phyloP scores from a whole-genome alignment of 768 basidiomycete genomes.

The Agaricus subrufescens region DNA sequence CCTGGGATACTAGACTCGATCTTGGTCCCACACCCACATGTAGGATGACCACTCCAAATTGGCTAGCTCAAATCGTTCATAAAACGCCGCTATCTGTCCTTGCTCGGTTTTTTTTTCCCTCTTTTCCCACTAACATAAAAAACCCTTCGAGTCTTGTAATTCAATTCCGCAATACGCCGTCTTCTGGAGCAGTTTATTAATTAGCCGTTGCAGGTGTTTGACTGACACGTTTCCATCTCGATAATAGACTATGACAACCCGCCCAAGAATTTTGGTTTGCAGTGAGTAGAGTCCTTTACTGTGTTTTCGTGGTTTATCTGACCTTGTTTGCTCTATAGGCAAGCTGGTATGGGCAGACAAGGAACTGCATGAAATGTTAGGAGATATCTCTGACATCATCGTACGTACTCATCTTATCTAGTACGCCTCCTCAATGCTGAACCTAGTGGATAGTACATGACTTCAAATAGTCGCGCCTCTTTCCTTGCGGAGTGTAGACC shows the following conservation, averaged over 20 bases:
- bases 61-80: too few relatives aligned
- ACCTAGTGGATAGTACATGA: conserved; percentile 28
- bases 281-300: conserved; percentile 19
- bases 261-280: conserved; percentile 29
- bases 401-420: conserved; percentile 40
- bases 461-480: conserved; percentile 58
- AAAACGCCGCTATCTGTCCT: too few relatives aligned
- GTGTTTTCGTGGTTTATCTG: background rate
- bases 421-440: background rate
- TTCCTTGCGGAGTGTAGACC: conserved; percentile 62
- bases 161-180: background rate
- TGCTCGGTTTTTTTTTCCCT: too few relatives aligned
- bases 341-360: conserved; percentile 79
- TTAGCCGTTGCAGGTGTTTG: conserved; percentile 8
- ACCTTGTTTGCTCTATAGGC: conserved; percentile 31
- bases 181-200: background rate
- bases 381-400: conserved; percentile 66
- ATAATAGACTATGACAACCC: conserved; percentile 22
- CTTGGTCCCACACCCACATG: too few relatives aligned
- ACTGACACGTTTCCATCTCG: background rate
- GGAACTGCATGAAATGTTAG: conserved; percentile 62
- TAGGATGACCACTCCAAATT: too few relatives aligned
- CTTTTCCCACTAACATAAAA: too few relatives aligned
- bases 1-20: too few relatives aligned
- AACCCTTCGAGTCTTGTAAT: background rate